Evolutionary conservation across 1,284 basidiomycete genomes (phyloP).

Genomic region (Rhodotorula sp.): DNA sequence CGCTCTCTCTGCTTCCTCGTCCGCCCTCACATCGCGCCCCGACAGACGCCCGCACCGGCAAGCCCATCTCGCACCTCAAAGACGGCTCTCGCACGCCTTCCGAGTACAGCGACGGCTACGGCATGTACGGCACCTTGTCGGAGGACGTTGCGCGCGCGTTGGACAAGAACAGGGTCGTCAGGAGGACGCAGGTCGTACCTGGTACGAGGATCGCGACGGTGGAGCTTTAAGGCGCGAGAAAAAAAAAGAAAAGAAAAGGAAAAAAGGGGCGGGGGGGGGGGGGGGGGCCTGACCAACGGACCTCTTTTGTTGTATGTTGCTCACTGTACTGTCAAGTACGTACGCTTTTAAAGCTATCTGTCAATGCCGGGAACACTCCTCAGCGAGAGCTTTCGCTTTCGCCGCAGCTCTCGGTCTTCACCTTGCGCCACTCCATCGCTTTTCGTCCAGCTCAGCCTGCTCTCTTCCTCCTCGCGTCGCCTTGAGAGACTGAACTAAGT

Average conservation of each 20-base stretch:
- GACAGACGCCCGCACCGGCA: constrained; percentile 34
- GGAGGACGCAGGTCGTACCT: constrained; percentile 5
- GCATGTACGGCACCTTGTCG: constrained; percentile 29
- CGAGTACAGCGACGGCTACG: constrained; percentile 30
- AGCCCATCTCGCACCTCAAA: constrained; percentile 29
- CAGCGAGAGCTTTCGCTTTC: no score
- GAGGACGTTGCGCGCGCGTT: not conserved
- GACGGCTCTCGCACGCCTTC: constrained; percentile 11
- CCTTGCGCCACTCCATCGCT: no score
- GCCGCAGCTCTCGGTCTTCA: no score
- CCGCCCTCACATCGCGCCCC: not conserved
- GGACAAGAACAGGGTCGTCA: constrained; percentile 1
- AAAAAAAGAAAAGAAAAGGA: no score
- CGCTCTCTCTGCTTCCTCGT: not conserved
- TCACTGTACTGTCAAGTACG: not conserved
- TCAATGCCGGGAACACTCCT: no score
- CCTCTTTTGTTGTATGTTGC: not conserved
- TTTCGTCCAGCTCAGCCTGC: no score
- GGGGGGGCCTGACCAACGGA: no score
- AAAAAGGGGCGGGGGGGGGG: no score
- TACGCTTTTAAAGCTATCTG: not conserved
- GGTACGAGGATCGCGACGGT: constrained; percentile 38
- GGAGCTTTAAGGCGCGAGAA: constrained; percentile 11
- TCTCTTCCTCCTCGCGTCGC: no score
- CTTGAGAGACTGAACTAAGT: no score